phyloP scores from a whole-genome alignment of 139 green algal genomes.

The Coelastrella sp. region DNA sequence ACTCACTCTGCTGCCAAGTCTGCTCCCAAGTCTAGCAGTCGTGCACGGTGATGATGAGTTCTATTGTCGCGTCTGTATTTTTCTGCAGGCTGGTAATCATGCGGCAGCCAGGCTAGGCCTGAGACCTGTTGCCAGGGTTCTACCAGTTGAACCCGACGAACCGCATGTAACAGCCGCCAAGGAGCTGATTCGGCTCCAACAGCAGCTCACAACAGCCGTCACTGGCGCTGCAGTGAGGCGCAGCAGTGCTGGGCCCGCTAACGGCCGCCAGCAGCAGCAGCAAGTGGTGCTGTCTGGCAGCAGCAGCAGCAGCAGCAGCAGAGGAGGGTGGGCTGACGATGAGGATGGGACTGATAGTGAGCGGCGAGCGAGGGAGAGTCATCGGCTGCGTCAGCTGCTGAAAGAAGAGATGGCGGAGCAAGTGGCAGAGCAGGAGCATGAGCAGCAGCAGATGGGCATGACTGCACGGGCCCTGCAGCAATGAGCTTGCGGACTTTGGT shows the following conservation, averaged over 20 bases:
- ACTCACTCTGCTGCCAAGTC: no score
- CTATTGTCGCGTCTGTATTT: no score
- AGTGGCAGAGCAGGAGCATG: constrained; percentile 1
- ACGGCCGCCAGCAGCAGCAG: not conserved
- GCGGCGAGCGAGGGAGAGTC: not conserved
- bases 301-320: constrained; percentile 1
- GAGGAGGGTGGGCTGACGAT: not conserved
- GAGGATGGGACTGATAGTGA: not conserved
- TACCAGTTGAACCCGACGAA: constrained; percentile 45
- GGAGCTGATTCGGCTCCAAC: not conserved
- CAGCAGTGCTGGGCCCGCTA: not conserved
- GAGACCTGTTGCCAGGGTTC: not conserved
- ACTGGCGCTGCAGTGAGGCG: not conserved
- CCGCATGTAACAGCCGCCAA: constrained; percentile 42
- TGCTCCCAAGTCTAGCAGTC: no score
- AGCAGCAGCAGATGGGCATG: not conserved
- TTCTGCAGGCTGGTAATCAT: constrained; percentile 36
- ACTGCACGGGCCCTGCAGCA: not conserved
- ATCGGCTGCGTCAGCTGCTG: not conserved
- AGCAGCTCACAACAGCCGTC: constrained; percentile 4
- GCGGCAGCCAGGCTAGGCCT: constrained; percentile 18
- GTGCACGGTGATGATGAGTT: no score
- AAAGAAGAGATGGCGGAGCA: constrained; percentile 8
- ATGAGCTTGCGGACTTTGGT: not conserved
- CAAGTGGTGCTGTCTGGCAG: not conserved